phyloP scores from a whole-genome alignment of 2,329 filamentous ascomycete species.

The Didymella exigua region DNA sequence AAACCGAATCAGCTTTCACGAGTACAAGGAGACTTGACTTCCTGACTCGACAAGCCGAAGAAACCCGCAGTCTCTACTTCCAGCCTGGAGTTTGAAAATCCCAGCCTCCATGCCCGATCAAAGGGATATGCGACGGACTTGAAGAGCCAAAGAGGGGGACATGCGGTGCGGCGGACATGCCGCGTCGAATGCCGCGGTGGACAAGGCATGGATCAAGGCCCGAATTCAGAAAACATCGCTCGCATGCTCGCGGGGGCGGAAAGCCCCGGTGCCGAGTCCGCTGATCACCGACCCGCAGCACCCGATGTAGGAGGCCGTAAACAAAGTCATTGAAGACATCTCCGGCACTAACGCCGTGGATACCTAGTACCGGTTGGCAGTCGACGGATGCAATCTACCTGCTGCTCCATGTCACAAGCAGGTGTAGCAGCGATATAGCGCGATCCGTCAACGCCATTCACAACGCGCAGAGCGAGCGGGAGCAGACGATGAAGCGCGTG shows the following conservation, averaged over 20 bases:
- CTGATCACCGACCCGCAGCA: neutral
- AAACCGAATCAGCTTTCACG: neutral
- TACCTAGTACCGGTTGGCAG: neutral
- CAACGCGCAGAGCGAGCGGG: slow-evolving; percentile 17
- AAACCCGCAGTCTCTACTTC: neutral
- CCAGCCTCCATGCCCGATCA: neutral
- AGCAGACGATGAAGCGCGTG: slow-evolving; percentile 46
- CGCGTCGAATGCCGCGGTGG: slow-evolving; percentile 29
- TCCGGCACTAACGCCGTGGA: neutral
- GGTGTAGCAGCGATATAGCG: neutral
- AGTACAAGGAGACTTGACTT: no score
- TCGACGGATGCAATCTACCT: slow-evolving; percentile 2
- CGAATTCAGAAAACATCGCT: slow-evolving; percentile 54
- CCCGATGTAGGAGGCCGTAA: neutral
- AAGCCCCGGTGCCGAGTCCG: slow-evolving; percentile 39
- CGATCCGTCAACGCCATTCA: neutral
- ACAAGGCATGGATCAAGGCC: slow-evolving; percentile 49
- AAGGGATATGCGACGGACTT: neutral
- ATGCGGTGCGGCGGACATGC: slow-evolving; percentile 1
- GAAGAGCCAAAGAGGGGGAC: neutral
- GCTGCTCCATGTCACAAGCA: neutral
- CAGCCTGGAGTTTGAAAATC: neutral
- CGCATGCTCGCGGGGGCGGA: slow-evolving; percentile 55
- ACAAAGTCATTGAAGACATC: neutral
- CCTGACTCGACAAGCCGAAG: no score